Evolutionary conservation across 805 yeast genomes (phyloP).

Genomic region (Starmera pachycereana): DNA sequence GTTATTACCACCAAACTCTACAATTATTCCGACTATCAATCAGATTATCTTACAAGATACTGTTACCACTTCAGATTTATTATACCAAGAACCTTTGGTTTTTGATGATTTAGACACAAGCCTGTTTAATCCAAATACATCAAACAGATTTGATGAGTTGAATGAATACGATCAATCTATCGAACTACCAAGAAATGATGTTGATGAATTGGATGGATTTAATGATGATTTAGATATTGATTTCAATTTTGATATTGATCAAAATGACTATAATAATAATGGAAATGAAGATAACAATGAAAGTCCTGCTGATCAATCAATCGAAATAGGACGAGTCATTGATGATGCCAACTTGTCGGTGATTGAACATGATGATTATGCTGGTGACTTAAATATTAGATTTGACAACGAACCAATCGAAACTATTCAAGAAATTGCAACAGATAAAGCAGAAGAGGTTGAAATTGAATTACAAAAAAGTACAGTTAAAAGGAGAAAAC

Average conservation of each 20-base stretch:
- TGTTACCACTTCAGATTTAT: conserved; percentile 65
- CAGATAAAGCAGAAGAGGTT: background rate
- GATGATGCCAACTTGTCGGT: conserved; percentile 12
- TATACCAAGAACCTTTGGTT: conserved; percentile 50
- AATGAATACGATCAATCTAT: conserved; percentile 43
- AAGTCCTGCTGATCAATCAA: conserved; percentile 25
- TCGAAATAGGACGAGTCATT: conserved; percentile 43
- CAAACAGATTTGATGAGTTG: conserved; percentile 2
- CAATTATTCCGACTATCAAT: conserved; percentile 48
- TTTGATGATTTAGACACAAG: conserved; percentile 16
- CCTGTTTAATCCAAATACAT: conserved; percentile 1
- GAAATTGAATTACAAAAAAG: conserved; percentile 3
- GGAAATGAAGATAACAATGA: conserved; percentile 14
- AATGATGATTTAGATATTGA: conserved; percentile 45
- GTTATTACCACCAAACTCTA: conserved; percentile 48
- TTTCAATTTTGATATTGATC: conserved; percentile 33
- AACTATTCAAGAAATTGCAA: conserved; percentile 1
- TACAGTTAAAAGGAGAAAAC: background rate
- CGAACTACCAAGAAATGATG: conserved; percentile 51
- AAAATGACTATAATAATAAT: conserved; percentile 19
- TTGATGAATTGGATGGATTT: conserved; percentile 19
- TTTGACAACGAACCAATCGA: conserved; percentile 14
- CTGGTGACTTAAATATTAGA: conserved; percentile 3
- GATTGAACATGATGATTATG: conserved; percentile 1
- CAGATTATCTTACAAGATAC: conserved; percentile 63